Evolutionary conservation across 805 yeast genomes (phyloP).

Genomic region (Alloascoidea africana): DNA sequence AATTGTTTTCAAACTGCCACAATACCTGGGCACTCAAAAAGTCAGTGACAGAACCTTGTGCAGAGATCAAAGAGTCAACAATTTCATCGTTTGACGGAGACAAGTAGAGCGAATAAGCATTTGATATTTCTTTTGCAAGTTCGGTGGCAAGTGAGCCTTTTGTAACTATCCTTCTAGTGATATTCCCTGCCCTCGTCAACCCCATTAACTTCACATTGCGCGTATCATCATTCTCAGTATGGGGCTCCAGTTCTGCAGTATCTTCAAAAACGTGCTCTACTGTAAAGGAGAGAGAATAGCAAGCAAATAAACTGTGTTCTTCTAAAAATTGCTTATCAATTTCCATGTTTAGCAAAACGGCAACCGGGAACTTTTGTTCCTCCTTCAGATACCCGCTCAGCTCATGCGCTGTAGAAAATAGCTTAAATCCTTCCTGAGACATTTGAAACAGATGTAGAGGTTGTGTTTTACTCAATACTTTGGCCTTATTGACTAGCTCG

Average conservation of each 20-base stretch:
- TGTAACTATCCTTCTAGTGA: conserved; percentile 11
- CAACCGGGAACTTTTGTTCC: conserved; percentile 36
- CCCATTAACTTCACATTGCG: background rate
- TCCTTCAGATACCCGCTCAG: conserved; percentile 17
- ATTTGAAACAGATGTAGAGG: conserved; percentile 77
- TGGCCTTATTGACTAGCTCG: conserved; percentile 50
- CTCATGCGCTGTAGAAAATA: conserved; percentile 18
- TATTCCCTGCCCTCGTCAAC: conserved; percentile 1
- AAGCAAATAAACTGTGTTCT: conserved; percentile 26
- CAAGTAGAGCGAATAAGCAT: conserved; percentile 18
- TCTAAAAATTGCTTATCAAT: conserved; percentile 23
- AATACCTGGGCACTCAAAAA: background rate
- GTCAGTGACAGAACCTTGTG: conserved; percentile 5
- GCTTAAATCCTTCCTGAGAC: conserved; percentile 8
- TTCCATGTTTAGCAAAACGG: conserved; percentile 47
- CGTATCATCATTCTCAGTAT: conserved; percentile 5
- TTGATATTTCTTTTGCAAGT: conserved; percentile 23
- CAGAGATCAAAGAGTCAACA: conserved; percentile 13
- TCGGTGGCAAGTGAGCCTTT: conserved; percentile 19
- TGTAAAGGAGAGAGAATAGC: conserved; percentile 28
- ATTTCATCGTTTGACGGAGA: conserved; percentile 20
- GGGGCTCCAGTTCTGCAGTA: conserved; percentile 12
- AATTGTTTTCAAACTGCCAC: background rate
- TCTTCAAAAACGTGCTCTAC: conserved; percentile 7
- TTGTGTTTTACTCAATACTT: conserved; percentile 58